Conservation (phyloP, 176 grass and related monocot species). For the Coix lacrymajobi region DNA sequence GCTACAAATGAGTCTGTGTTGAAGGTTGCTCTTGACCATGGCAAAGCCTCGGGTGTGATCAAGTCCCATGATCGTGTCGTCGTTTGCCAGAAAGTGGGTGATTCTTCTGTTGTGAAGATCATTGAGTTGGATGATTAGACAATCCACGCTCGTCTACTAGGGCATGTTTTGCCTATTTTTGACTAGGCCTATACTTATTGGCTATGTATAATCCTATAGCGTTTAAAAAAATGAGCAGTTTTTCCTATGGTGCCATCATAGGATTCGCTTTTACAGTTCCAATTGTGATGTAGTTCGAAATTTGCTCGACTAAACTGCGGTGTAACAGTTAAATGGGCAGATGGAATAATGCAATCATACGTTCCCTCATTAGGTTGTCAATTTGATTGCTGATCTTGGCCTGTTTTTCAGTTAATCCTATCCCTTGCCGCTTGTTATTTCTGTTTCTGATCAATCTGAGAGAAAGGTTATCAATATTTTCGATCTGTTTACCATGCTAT, state of each 20-base stretch:
- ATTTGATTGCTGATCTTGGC: background rate
- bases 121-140: constrained; percentile 90
- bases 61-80: constrained; percentile 95
- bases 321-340: background rate
- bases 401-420: background rate
- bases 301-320: background rate
- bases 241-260: constrained; percentile 13
- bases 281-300: background rate
- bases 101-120: constrained; percentile 96
- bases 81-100: constrained; percentile 94
- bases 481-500: background rate
- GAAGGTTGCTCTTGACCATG: constrained; percentile 97
- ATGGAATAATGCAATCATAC: constrained; percentile 15
- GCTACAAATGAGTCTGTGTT: constrained; percentile 87
- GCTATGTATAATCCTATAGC: constrained; percentile 13
- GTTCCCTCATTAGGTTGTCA: background rate
- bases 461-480: background rate
- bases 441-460: background rate
- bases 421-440: background rate
- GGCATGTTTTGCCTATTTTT: constrained; percentile 27
- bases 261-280: background rate
- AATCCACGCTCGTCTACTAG: constrained; percentile 3
- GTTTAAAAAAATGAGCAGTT: background rate
- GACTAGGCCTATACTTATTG: constrained; percentile 7
- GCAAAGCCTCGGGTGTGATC: constrained; percentile 80